Conservation (phyloP, 2,329 filamentous ascomycete species). For the Daldinia eschscholtzii region DNA sequence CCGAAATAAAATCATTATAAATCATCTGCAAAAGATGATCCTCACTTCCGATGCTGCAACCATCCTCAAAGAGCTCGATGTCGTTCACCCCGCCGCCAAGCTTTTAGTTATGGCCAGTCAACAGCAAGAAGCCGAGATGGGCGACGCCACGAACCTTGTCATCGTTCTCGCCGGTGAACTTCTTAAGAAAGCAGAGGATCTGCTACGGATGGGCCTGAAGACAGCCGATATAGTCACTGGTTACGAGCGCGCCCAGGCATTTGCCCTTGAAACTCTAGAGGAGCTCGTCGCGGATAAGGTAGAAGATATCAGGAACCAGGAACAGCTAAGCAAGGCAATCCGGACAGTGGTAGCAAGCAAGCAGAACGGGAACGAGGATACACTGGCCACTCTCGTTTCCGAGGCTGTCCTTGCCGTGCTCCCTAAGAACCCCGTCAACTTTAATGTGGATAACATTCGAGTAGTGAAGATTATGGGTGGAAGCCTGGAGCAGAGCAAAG, state of each 20-base stretch:
- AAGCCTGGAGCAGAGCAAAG: slow-evolving; percentile 90
- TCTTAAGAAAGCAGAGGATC: slow-evolving; percentile 95
- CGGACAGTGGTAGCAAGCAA: slow-evolving; percentile 96
- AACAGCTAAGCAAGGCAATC: slow-evolving; percentile 93
- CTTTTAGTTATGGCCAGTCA: slow-evolving; percentile 98
- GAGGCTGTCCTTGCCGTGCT: slow-evolving; percentile 88
- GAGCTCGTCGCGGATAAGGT: slow-evolving; percentile 93
- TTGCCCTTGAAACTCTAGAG: slow-evolving; percentile 86
- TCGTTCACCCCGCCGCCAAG: slow-evolving; percentile 96
- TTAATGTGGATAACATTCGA: slow-evolving; percentile 98
- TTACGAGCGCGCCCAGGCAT: slow-evolving; percentile 94
- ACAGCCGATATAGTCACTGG: slow-evolving; percentile 97
- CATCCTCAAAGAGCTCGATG: slow-evolving; percentile 96
- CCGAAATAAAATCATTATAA: slow-evolving; percentile 99
- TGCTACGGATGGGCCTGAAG: slow-evolving; percentile 96
- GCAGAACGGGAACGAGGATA: slow-evolving; percentile 92
- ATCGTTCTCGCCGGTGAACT: slow-evolving; percentile 96
- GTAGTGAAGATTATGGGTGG: slow-evolving; percentile 99
- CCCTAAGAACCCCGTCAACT: slow-evolving; percentile 94
- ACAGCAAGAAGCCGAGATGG: slow-evolving; percentile 99
- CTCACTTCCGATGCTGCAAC: slow-evolving; percentile 97
- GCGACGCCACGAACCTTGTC: slow-evolving; percentile 96
- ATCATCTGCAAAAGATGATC: slow-evolving; percentile 99
- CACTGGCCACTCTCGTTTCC: slow-evolving; percentile 86
- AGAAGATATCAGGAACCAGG: slow-evolving; percentile 81